Base-by-base conservation (phyloP, 2,329 filamentous ascomycete species). In the Aspergillus tanneri region DNA sequence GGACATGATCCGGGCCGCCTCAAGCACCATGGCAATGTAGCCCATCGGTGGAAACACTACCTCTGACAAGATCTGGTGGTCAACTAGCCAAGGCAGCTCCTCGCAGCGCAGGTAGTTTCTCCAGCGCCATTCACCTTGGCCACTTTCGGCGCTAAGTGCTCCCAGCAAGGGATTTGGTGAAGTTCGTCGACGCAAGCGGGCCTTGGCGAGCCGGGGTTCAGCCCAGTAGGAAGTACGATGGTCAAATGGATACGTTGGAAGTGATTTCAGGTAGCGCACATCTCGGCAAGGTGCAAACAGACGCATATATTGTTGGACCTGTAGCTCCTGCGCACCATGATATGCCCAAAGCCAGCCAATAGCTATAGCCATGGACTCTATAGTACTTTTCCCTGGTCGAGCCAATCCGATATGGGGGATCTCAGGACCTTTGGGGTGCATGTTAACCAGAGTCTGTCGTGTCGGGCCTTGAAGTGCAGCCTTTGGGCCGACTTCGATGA, bases 401-500 rank as follows among this genome's bases (percentile, higher is more conserved):
- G 47, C 21, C 3, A 50, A 9, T 1, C 44, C 47, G 8, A 21
- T 35, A n/a, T 43, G 48, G 5, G 48, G 45, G 55, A 56, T 44
- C 60, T 64, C 11, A 57, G 46, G 6, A n/a, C n/a, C n/a, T n/a
- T n/a, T n/a, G n/a, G n/a, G n/a, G n/a, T n/a, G n/a, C n/a, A n/a
- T n/a, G n/a, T n/a, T n/a, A n/a, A n/a, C n/a, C 42, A 32, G 28
- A 12, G 30, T 34, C 7, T 16, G 14, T 3, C 9, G 30, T 7
- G 19, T 18, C 11, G 67, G 66, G 1, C 64, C 61, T 21, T 63
- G 55, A 7, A 71, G 47, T 1, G 68, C 64, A 5, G 63, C 53
- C 41, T 71, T 68, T 9, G 69, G 66, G 0, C 69, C 69, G 47
- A 71, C 46, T 23, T 71, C 68, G 7, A 71, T 30, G 1, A 46